Base-by-base conservation (phyloP, 345 rosid species). In the Mallotus nudiflorus region DNA sequence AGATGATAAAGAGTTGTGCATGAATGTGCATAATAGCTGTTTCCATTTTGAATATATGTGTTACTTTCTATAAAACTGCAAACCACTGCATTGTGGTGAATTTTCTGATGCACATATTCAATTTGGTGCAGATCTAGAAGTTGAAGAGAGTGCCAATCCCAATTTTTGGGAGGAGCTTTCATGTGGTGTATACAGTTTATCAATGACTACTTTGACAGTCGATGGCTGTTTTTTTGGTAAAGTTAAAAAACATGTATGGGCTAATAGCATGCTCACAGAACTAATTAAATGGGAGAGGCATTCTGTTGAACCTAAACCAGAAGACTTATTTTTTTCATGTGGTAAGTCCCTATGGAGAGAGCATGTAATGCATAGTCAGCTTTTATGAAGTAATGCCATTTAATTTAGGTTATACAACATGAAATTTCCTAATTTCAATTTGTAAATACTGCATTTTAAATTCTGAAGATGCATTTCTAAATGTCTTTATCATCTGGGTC, bases 161-260 rank as follows among this genome's bases (percentile, higher is more conserved):
- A 76, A 78, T 29, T 87, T 83, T 67, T 91, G 96, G 96, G 96
- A 90, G 80, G 98, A 94, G 87, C 97, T 94, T 77, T 81, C 86
- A 6, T 94, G 97, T 78, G 97, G 97, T 44, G 84, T 89, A 62
- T 88, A 88, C 68, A 90, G 92, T 75, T 62, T 91, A 46, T 68
- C 85, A 16, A 57, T 94, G 7, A 66, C 72, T 68, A 69, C 80
- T 70, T 74, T 81, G 42, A 68, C 70, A 55, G 39, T 73, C 35
- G 65, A 77, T 77, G 81, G 80, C 48, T 39, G 37, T 39, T 51
- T 84, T 46, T 22, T 28, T 73, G 90, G 93, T 75, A 85, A 81
- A 73, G 75, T 92, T 44, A 78, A 58, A 33, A 89, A 83, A 54
- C 96, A 92, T 60, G 87, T 85, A 44, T 89, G 97, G 97, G 75